phyloP scores from a whole-genome alignment of 1,139 yeast genomes.

The Suhomyces panamericanus region DNA sequence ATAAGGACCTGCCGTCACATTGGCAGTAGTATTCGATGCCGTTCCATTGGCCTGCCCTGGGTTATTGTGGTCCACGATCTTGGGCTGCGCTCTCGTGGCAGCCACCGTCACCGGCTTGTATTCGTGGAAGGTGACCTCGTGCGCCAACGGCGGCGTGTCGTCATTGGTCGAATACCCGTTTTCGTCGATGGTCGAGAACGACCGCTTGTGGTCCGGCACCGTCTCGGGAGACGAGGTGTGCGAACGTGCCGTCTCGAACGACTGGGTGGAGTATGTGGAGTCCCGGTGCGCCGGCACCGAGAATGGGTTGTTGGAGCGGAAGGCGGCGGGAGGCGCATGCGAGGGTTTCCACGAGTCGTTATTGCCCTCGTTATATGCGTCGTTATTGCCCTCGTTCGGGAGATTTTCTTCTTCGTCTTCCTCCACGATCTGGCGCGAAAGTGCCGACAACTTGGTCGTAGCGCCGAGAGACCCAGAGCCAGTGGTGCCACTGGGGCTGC shows the following conservation, averaged over 20 bases:
- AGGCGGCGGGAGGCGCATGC: constrained; percentile 1
- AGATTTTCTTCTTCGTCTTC: constrained; percentile 29
- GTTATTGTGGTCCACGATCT: constrained; percentile 14
- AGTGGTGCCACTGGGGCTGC: too few species aligned
- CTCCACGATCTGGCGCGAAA: constrained; percentile 20
- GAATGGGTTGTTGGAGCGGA: constrained; percentile 8
- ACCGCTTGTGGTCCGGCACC: constrained; percentile 11
- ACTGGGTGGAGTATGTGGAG: constrained; percentile 26
- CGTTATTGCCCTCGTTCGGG: too few species aligned
- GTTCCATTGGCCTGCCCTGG: too few species aligned
- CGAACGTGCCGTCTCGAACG: constrained; percentile 33
- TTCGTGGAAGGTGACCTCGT: constrained; percentile 26
- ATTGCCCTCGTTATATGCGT: too few species aligned
- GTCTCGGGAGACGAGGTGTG: constrained; percentile 9
- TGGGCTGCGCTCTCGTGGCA: constrained; percentile 4
- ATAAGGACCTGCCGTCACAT: too few species aligned
- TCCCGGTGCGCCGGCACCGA: constrained; percentile 12
- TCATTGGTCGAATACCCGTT: constrained; percentile 22
- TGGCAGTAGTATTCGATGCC: too few species aligned
- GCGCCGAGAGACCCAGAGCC: too few species aligned
- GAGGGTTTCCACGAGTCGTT: neutral
- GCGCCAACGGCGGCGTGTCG: constrained; percentile 27
- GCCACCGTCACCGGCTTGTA: constrained; percentile 9
- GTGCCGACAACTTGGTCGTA: neutral
- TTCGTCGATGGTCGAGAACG: constrained; percentile 22